Evolutionary conservation across 257 asterid genomes (phyloP), one percentile per base, ranked within the genome.

Genomic region (Capsicum baccatum): DNA sequence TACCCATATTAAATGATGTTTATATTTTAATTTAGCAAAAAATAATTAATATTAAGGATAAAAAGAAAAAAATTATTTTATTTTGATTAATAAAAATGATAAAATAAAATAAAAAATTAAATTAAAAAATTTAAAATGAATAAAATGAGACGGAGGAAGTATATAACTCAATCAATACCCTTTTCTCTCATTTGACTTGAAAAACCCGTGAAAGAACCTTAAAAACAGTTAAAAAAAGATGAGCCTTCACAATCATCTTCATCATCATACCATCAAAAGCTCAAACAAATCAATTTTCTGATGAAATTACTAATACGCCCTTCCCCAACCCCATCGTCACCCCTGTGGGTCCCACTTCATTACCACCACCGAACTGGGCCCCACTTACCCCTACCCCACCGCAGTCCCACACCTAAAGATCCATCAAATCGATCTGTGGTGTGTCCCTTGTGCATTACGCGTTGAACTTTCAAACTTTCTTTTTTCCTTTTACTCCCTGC

Each of bases 381-480:
- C 80, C 85, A 55, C 85, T 8, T 21, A 12, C 16, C 6, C 47
- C 66, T 0, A 7, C 42, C 5, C 60, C 74, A 42, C 78, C 44
- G 83, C 83, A 78, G 54, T 84, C 85, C 26, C 54, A 17, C 37
- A 13, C 42, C 52, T 56, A 50, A 69, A 58, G 78, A 80, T 87
- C 78, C 84, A 83, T 63, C 80, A 17, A 83, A 84, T 85, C 84
- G 85, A 86, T 84, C 92, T 79, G 83, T 39, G 44, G 44, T 39
- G 44, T 83, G 83, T 87, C 90, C 74, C 94, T 90, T 91, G 83
- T 84, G 83, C 85, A 86, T 83, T 89, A 88, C 92, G 92, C 95
- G 92, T 86, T 90, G 91, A 89, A 90, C 87, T 88, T 87, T 89
- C 92, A 57, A 79, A 83, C 52, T 78, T 15, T 16, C 6, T 74